These are phyloP conservation scores for Lentinus tigrinus DNA, from an alignment of 768 basidiomycete genomes.

Conservation along the genomic window DNA sequence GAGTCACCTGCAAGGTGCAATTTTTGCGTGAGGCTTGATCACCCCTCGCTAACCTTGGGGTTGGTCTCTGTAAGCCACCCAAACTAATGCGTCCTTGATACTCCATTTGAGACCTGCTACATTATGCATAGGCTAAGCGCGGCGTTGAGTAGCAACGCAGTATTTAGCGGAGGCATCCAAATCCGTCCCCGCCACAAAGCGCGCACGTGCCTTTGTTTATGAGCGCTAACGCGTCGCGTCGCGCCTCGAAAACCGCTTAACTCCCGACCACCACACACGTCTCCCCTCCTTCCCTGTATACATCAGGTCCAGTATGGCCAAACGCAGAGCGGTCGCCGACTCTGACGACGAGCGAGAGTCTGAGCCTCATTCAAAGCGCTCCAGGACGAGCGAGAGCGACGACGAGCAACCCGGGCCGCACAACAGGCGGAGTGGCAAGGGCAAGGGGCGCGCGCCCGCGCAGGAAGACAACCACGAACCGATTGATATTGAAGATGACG, in stretches of 20 bases:
- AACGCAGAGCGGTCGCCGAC: slow-evolving; percentile 45
- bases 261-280: slow-evolving; percentile 3
- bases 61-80: too few species aligned
- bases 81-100: too few species aligned
- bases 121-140: not conserved
- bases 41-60: too few species aligned
- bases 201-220: slow-evolving; percentile 5
- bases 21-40: too few species aligned
- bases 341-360: slow-evolving; percentile 43
- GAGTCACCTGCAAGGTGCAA: too few species aligned
- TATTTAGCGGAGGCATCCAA: too few species aligned
- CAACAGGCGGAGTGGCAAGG: slow-evolving; percentile 5
- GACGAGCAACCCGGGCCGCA: slow-evolving; percentile 25
- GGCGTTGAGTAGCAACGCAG: not conserved
- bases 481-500: slow-evolving; percentile 31
- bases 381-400: slow-evolving; percentile 41
- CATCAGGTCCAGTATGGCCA: slow-evolving; percentile 42
- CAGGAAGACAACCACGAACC: slow-evolving; percentile 28
- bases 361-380: slow-evolving; percentile 41
- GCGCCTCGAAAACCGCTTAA: slow-evolving; percentile 1
- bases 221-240: slow-evolving; percentile 24
- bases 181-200: not conserved
- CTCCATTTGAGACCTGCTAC: too few species aligned
- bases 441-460: slow-evolving; percentile 29
- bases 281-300: not conserved